Evolutionary conservation across 140 eudicot genomes (phyloP).

Genomic region (Senecio squalidus): DNA sequence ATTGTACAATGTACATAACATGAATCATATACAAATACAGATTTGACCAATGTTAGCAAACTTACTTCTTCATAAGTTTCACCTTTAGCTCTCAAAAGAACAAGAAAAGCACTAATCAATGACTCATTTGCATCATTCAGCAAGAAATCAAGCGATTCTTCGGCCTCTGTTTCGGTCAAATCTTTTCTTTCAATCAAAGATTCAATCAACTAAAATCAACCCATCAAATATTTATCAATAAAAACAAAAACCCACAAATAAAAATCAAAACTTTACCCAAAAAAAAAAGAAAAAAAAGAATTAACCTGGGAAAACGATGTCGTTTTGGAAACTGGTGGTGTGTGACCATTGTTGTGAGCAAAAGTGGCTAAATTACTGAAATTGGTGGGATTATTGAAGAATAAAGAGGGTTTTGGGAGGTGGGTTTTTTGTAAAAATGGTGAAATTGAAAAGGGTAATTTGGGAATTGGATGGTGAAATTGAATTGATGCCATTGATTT

Average conservation of each 20-base stretch:
- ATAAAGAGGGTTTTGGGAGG: too few relatives aligned
- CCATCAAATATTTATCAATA: not conserved
- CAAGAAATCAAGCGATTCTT: constrained; percentile 60
- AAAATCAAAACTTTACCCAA: not conserved
- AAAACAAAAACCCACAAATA: not conserved
- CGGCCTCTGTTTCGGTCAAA: constrained; percentile 77
- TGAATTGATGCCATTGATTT: too few relatives aligned
- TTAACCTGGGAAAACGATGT: constrained; percentile 24
- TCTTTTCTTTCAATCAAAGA: constrained; percentile 49
- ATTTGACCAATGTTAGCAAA: not conserved
- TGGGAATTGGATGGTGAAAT: too few relatives aligned
- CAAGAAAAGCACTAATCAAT: constrained; percentile 86
- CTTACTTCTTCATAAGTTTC: constrained; percentile 89
- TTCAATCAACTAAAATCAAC: constrained; percentile 52
- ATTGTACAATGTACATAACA: too few relatives aligned
- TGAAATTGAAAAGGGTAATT: too few relatives aligned
- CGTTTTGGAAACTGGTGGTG: constrained; percentile 15
- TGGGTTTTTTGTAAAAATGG: too few relatives aligned
- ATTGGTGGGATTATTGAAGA: too few relatives aligned
- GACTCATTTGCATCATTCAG: constrained; percentile 62
- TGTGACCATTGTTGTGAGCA: too few relatives aligned
- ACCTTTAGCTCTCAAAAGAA: constrained; percentile 92
- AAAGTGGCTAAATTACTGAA: too few relatives aligned
- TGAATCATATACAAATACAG: too few relatives aligned
- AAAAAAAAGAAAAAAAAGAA: not conserved